phyloP scores from a whole-genome alignment of 1,139 yeast genomes.

The Scheffersomyces parashehatae region DNA sequence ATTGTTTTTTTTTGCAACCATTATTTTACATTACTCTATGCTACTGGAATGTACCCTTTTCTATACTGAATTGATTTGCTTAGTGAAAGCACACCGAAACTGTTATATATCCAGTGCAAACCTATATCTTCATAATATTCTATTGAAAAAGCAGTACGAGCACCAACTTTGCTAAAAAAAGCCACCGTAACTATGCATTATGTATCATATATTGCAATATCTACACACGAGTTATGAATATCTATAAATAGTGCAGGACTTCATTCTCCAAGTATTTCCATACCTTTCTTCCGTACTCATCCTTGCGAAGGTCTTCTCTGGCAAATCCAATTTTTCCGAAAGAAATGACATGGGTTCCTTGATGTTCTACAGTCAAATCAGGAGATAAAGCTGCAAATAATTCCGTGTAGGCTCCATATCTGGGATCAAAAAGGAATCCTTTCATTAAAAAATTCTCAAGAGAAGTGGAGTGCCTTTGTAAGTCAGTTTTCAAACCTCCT shows the following conservation, averaged over 20 bases:
- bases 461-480: slow-evolving; percentile 29
- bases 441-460: no score
- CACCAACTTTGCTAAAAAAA: no score
- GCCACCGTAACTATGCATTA: no score
- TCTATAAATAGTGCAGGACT: background rate
- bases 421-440: slow-evolving; percentile 3
- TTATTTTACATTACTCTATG: background rate
- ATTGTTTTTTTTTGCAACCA: slow-evolving; percentile 8
- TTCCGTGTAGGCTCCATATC: slow-evolving; percentile 23
- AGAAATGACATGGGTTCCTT: slow-evolving; percentile 7
- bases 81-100: background rate
- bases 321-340: slow-evolving; percentile 6
- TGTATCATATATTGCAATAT: no score
- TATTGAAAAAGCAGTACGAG: no score
- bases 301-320: slow-evolving; percentile 7
- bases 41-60: background rate
- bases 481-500: slow-evolving; percentile 43
- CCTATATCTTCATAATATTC: no score
- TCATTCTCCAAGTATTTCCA: slow-evolving; percentile 8
- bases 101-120: no score
- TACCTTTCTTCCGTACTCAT: slow-evolving; percentile 2
- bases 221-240: no score
- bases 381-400: slow-evolving; percentile 23
- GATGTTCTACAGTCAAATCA: slow-evolving; percentile 7
- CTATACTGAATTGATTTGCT: background rate